Conservation (phyloP, 75 land plant genomes). For the Cunninghamia lanceolata region DNA sequence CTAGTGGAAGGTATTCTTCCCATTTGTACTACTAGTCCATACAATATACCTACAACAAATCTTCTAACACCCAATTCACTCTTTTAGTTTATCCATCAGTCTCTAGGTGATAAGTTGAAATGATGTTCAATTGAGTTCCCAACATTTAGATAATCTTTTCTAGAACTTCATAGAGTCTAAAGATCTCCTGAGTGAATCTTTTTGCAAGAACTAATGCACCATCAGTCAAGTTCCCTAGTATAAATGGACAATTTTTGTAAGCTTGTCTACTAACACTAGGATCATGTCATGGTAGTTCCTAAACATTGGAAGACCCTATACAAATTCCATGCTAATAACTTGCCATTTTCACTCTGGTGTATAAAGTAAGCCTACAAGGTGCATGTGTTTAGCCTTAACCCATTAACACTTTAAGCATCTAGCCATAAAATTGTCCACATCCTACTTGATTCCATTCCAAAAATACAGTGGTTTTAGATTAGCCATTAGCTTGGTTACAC, state of each 20-base stretch:
- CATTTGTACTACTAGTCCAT: background rate
- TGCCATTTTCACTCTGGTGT: constrained; percentile 14
- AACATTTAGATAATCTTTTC: background rate
- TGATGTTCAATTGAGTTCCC: background rate
- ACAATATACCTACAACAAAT: constrained; percentile 8
- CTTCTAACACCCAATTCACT: constrained; percentile 1
- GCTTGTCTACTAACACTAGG: constrained; percentile 11
- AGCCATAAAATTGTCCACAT: background rate
- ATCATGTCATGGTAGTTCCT: constrained; percentile 10
- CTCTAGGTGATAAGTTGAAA: constrained; percentile 10
- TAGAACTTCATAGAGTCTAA: background rate
- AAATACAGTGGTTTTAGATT: background rate
- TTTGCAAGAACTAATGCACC: background rate
- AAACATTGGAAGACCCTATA: background rate
- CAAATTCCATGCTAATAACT: constrained; percentile 17
- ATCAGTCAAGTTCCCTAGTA: background rate
- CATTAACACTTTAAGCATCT: constrained; percentile 11
- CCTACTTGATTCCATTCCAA: background rate
- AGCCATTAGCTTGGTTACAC: too few relatives aligned
- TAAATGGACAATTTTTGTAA: constrained; percentile 11
- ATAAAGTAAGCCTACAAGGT: background rate
- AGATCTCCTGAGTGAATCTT: background rate
- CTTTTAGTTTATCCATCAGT: constrained; percentile 14
- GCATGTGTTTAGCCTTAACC: background rate
- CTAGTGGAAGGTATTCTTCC: constrained; percentile 7